Evolutionary conservation across 345 rosid genomes (phyloP).

Genomic region (Murraya paniculata): DNA sequence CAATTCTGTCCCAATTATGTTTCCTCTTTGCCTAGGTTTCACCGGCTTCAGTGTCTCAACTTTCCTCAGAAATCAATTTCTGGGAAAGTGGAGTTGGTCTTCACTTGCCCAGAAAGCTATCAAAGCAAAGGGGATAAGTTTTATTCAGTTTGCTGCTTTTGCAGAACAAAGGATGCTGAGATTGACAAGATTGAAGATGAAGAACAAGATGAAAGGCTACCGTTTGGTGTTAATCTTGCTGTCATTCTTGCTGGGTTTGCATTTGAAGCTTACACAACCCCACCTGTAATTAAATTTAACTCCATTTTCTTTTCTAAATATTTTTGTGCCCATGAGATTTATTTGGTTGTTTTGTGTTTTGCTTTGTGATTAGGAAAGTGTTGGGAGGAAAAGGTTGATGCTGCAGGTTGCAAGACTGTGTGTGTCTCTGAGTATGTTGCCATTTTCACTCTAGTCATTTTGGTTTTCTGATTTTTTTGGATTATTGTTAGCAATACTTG

Average conservation of each 20-base stretch:
- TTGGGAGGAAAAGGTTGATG: slow-evolving; percentile 76
- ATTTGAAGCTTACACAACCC: slow-evolving; percentile 73
- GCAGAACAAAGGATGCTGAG: slow-evolving; percentile 31
- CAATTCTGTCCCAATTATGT: slow-evolving; percentile 12
- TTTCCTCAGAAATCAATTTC: slow-evolving; percentile 31
- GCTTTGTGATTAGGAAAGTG: slow-evolving; percentile 43
- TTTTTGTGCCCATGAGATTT: background rate
- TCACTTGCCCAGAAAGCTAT: slow-evolving; percentile 9
- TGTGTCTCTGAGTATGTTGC: slow-evolving; percentile 76
- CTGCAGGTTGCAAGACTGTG: slow-evolving; percentile 72
- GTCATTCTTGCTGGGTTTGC: slow-evolving; percentile 95
- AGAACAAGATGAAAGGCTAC: slow-evolving; percentile 46
- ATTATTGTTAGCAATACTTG: too few species aligned
- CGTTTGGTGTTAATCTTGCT: slow-evolving; percentile 85
- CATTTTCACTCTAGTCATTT: background rate
- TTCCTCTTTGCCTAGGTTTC: background rate
- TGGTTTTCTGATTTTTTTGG: too few species aligned
- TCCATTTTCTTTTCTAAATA: background rate
- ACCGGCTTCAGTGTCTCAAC: slow-evolving; percentile 11
- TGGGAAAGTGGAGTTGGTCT: slow-evolving; percentile 19
- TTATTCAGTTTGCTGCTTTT: slow-evolving; percentile 31
- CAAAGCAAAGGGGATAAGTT: slow-evolving; percentile 14
- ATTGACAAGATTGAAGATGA: slow-evolving; percentile 23
- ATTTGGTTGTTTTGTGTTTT: background rate
- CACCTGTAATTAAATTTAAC: slow-evolving; percentile 44